These are phyloP conservation scores for Exophiala viscosa DNA, from an alignment of 2,329 filamentous ascomycete species.

Conservation along the genomic window DNA sequence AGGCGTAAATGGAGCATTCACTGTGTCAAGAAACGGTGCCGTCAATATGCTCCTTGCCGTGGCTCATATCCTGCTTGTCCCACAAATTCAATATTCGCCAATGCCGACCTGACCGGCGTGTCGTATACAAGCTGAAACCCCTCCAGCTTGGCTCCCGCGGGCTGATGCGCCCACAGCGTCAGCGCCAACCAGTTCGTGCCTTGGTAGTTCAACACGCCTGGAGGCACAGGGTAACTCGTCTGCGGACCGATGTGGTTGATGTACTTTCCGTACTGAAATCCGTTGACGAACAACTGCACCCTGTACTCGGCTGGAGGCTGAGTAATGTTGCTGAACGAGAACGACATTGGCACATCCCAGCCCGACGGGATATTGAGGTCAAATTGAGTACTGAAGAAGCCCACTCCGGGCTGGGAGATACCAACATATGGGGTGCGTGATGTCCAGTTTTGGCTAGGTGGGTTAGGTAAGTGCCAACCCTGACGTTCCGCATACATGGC, in stretches of 20 bases:
- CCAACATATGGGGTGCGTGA: constrained; percentile 37
- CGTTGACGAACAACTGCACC: constrained; percentile 67
- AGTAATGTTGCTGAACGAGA: constrained; percentile 40
- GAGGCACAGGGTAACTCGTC: constrained; percentile 65
- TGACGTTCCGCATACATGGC: constrained; percentile 54
- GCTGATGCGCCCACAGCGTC: constrained; percentile 58
- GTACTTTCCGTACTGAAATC: constrained; percentile 69
- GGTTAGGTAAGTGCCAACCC: constrained; percentile 52
- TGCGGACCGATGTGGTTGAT: constrained; percentile 73
- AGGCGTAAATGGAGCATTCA: too few relatives aligned
- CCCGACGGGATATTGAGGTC: constrained; percentile 47
- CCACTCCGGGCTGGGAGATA: constrained; percentile 47
- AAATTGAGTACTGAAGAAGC: constrained; percentile 52
- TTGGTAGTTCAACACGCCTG: constrained; percentile 68
- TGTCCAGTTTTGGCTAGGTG: constrained; percentile 31
- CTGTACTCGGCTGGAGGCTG: constrained; percentile 46
- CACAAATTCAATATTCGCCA: not conserved
- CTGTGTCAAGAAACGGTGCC: too few relatives aligned
- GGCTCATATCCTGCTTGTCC: not conserved
- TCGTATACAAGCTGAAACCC: constrained; percentile 46
- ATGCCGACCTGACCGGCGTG: not conserved
- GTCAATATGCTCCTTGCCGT: not conserved
- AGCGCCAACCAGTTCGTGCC: constrained; percentile 68
- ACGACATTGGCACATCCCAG: constrained; percentile 55
- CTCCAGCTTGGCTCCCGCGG: constrained; percentile 57